Evolutionary conservation across 169 alveolate genomes (phyloP).

Genomic region (Plasmodium yoelii): DNA sequence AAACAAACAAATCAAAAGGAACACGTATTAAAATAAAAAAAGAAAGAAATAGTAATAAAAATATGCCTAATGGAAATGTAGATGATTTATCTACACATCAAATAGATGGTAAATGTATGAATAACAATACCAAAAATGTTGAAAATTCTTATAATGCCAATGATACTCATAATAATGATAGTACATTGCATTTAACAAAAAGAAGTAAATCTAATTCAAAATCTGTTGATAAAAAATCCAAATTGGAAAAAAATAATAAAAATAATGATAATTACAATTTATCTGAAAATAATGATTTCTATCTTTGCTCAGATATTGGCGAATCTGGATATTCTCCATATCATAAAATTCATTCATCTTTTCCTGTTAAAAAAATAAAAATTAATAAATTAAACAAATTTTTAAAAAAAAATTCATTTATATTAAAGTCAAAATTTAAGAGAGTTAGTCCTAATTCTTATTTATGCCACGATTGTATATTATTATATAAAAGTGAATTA

Average conservation of each 20-base stretch:
- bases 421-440: slow-evolving; percentile 54
- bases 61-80: too few relatives aligned
- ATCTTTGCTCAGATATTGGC: slow-evolving; percentile 1
- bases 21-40: slow-evolving; percentile 9
- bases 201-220: too few relatives aligned
- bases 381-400: slow-evolving; percentile 41
- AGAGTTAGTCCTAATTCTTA: slow-evolving; percentile 45
- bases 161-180: too few relatives aligned
- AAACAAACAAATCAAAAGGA: background rate
- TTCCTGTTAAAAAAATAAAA: slow-evolving; percentile 13
- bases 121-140: too few relatives aligned
- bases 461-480: slow-evolving; percentile 37
- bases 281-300: slow-evolving; percentile 21
- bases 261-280: slow-evolving; percentile 2
- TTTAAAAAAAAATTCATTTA: slow-evolving; percentile 30
- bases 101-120: too few relatives aligned
- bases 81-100: too few relatives aligned
- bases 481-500: slow-evolving; percentile 45
- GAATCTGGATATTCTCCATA: slow-evolving; percentile 16
- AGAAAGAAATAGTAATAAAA: background rate
- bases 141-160: too few relatives aligned
- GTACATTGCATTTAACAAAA: too few relatives aligned
- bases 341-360: background rate
- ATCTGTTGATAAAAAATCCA: background rate
- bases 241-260: background rate